A percentile compares a stretch with the other conserved stretches of the same genome.
phyloP scores from a whole-genome alignment of 345 rosid species.

The Lagerstroemia speciosa region DNA sequence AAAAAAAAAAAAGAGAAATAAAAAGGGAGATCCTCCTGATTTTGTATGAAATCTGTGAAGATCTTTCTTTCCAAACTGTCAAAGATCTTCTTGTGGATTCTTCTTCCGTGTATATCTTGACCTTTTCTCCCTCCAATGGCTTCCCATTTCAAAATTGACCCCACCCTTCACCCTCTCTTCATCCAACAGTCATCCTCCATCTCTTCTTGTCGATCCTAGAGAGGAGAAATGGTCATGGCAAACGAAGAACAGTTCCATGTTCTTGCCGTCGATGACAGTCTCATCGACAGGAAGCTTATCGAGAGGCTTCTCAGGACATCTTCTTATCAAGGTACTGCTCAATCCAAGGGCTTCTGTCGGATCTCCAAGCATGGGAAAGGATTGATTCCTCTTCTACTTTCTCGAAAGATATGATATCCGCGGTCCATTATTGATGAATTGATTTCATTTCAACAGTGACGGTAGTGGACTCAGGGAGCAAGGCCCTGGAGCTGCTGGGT shows the following conservation, averaged over 20 bases:
- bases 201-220: background rate
- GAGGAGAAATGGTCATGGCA: constrained; percentile 25
- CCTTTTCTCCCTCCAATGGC: constrained; percentile 7
- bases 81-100: constrained; percentile 28
- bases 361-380: too few species aligned
- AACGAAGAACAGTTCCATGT: constrained; percentile 66
- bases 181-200: constrained; percentile 11
- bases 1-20: background rate
- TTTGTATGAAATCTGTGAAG: constrained; percentile 39
- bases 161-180: background rate
- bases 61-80: constrained; percentile 65
- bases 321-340: constrained; percentile 60
- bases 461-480: constrained; percentile 82
- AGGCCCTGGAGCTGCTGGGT: constrained; percentile 82
- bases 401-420: background rate
- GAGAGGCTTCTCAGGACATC: constrained; percentile 84
- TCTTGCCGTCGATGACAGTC: constrained; percentile 88
- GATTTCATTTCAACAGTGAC: constrained; percentile 42
- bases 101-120: background rate
- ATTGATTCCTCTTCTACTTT: too few species aligned
- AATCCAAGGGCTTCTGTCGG: too few species aligned
- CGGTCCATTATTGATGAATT: background rate
- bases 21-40: constrained; percentile 30
- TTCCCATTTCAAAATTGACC: constrained; percentile 20
- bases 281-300: constrained; percentile 68